Evolutionary conservation across 176 grass and related monocot species (phyloP), one percentile per base, ranked within the genome.

Genomic region (Secale cereale): DNA sequence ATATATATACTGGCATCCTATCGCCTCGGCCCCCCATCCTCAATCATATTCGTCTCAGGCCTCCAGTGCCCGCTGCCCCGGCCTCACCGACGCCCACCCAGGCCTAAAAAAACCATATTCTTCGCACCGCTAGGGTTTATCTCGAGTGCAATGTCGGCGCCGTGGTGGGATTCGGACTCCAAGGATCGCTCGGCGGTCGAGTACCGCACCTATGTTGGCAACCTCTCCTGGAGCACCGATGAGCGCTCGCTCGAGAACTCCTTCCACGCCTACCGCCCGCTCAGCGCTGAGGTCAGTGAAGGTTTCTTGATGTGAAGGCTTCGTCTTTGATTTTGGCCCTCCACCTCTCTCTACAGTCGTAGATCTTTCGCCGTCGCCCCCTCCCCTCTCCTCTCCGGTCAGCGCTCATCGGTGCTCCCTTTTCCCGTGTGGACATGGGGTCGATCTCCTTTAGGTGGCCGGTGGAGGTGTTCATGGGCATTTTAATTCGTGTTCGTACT

Each of bases 201-300:
- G 86, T 26, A 82, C 61, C 79, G 79, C 46, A 22, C 80, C 79
- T 81, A 88, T 27, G 92, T 94, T 17, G 75, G 89, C 63, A 87
- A 87, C 33, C 89, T 94, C 20, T 41, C 89, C 14, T 94, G 76
- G 79, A 52, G 75, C 48, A 88, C 83, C 74, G 86, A 91, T 28
- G 92, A 94, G 59, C 56, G 60, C 79, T 69, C 86, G 37, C 86
- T 94, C 48, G 65, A 89, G 86, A 52, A 88, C 30, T 89, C 92
- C 60, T 94, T 94, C 89, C 80, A 82, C 33, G 2, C 11, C 36
- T 86, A 50, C 50, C 75, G 89, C 83, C 82, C 88, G 59, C 70
- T 91, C 75, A 14, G 80, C 37, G 75, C 92, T n/a, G 83, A 94
- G 86, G 92, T 94, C 1, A 12, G 15, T 52, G 0, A 7, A 56